Percentiles rank a stretch among this genome's conserved stretches.
Conservation (phyloP, 129 eudicot species). For the Artemisia tridentata region DNA sequence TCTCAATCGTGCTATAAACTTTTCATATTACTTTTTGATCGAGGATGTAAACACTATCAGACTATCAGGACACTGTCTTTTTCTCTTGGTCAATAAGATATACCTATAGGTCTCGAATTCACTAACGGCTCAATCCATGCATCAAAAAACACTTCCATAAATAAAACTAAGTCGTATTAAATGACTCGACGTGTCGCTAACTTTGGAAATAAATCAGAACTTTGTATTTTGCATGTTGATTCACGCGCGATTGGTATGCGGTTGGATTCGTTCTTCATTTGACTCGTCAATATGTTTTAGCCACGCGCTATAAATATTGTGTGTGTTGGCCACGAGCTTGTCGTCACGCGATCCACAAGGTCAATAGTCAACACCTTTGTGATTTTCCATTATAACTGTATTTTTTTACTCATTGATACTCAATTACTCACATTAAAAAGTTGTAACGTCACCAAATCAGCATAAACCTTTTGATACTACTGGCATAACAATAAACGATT, state of each 20-base stretch:
- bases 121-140: too few relatives aligned
- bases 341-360: slow-evolving; percentile 32
- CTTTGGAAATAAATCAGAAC: neutral
- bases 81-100: too few relatives aligned
- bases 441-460: slow-evolving; percentile 29
- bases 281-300: slow-evolving; percentile 1
- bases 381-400: neutral
- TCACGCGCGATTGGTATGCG: slow-evolving; percentile 9
- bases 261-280: neutral
- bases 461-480: too few relatives aligned
- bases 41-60: too few relatives aligned
- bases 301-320: slow-evolving; percentile 21
- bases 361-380: slow-evolving; percentile 21
- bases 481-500: too few relatives aligned
- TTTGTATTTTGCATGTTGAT: neutral
- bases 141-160: neutral
- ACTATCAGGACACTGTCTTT: too few relatives aligned
- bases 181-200: neutral
- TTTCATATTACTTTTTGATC: too few relatives aligned
- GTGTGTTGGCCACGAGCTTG: slow-evolving; percentile 36
- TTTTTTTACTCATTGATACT: neutral
- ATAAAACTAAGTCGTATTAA: neutral
- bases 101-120: too few relatives aligned
- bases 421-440: neutral
- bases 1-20: too few relatives aligned